Conservation (phyloP, 805 yeast species). For the Trichomonascus vanleenenianus region DNA sequence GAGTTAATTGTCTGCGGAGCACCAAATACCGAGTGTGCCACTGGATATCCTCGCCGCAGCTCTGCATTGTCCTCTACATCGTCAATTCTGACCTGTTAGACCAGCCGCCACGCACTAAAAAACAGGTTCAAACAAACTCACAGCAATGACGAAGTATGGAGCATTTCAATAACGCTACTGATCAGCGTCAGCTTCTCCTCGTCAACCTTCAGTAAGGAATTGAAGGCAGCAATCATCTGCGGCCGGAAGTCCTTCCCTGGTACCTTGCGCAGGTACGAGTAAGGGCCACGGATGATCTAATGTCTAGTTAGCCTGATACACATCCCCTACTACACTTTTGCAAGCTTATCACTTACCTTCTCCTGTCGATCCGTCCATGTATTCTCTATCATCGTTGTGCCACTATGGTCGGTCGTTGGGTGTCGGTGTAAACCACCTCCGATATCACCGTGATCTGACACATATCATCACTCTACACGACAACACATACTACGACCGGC, state of each 20-base stretch:
- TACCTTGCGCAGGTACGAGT: slow-evolving; percentile 38
- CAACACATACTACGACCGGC: background rate
- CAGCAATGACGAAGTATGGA: slow-evolving; percentile 60
- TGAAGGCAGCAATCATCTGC: slow-evolving; percentile 44
- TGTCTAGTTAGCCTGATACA: background rate
- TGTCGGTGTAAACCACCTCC: background rate
- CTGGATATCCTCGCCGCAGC: slow-evolving; percentile 67
- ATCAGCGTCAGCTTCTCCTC: slow-evolving; percentile 33
- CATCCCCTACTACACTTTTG: no score
- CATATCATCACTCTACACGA: background rate
- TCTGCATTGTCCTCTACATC: slow-evolving; percentile 79
- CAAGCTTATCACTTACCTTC: background rate
- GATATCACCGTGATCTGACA: no score
- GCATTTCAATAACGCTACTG: slow-evolving; percentile 43
- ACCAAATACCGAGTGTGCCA: slow-evolving; percentile 75
- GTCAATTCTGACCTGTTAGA: slow-evolving; percentile 61
- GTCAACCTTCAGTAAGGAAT: slow-evolving; percentile 41
- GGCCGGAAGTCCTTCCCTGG: slow-evolving; percentile 53
- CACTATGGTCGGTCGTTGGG: background rate
- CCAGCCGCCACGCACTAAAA: no score
- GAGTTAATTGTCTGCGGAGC: slow-evolving; percentile 73
- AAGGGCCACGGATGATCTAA: slow-evolving; percentile 38
- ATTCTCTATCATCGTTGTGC: background rate
- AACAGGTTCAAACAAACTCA: no score
- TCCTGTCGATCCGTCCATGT: slow-evolving; percentile 7